Base-by-base conservation (phyloP, 495 filamentous ascomycete genomes). In the Penicillium soppii region DNA sequence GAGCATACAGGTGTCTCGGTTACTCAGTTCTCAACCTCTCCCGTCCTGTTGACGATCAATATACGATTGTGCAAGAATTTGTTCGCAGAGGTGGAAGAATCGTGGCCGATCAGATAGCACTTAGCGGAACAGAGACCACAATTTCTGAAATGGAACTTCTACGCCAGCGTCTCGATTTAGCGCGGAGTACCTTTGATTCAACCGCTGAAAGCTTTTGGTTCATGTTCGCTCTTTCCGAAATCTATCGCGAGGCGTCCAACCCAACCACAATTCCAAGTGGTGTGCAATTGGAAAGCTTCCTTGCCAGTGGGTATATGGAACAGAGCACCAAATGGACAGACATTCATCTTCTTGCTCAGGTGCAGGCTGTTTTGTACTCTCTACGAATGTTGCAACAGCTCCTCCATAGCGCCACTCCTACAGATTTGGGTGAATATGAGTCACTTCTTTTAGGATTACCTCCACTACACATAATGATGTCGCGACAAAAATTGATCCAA, bases 361-460 rank as follows among this genome's bases (percentile, higher is more conserved):
- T 82, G 0, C 81, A 88, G 23, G 81, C 81, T 3, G 77, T 76
- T 4, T 67, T 79, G 6, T 90, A 90, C 55, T 88, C 87, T 0
- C 56, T 91, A 0, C 76, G 87, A 22, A 84, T 90, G 50, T 57
- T 84, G 2, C 71, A 73, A 26, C 85, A 90, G 51, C 60, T 84
- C 1, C 43, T 84, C 7, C 52, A 62, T 3, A 55, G 77, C 6
- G 17, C 49, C 19, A 30, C 33, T 0, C 29, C 29, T 7, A 30
- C 56, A 22, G 46, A 52, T 2, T 7, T 43, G 6, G 43, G 33
- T 13, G 35, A 46, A 19, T 13, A 58, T 9, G 48, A 27, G 41
- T 32, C 39, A 19, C 21, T 54, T n/a, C 52, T 75, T 7, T 50
- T 32, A 6, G 21, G 39, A 4, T 55, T 73, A 15, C 72, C 72